phyloP scores from a whole-genome alignment of 306 rosid genomes.

The Vicia faba region DNA sequence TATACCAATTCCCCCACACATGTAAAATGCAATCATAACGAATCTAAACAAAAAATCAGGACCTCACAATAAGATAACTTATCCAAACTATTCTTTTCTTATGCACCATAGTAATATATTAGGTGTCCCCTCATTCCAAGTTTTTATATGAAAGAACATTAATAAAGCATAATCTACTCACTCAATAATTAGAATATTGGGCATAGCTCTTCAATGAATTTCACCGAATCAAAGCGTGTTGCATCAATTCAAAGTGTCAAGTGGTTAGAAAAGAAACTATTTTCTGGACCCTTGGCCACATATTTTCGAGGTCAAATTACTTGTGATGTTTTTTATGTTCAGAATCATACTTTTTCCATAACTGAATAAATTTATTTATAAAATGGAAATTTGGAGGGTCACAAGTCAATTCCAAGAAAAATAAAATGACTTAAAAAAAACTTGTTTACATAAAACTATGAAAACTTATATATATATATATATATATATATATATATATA shows the following conservation, averaged over 20 bases:
- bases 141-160: too few relatives aligned
- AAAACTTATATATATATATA: too few relatives aligned
- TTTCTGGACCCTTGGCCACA: neutral
- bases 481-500: too few relatives aligned
- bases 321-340: neutral
- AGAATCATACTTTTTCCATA: neutral
- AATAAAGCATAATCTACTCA: neutral
- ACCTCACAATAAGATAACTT: neutral
- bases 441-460: too few relatives aligned
- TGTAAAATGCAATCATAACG: neutral
- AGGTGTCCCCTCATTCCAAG: neutral
- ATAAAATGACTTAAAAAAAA: too few relatives aligned
- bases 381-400: too few relatives aligned
- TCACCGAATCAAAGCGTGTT: too few relatives aligned
- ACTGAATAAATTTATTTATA: too few relatives aligned
- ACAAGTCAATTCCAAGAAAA: too few relatives aligned
- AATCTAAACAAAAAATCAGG: neutral
- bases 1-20: neutral
- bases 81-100: neutral
- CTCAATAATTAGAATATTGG: too few relatives aligned
- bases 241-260: neutral
- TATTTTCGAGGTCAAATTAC: neutral
- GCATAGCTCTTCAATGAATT: too few relatives aligned
- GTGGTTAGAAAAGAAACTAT: neutral
- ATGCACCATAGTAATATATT: neutral